Percentiles rank a stretch among this genome's conserved stretches.
Evolutionary conservation across 1,284 basidiomycete species (phyloP).

Genomic region (Rhizoctonia solani): DNA sequence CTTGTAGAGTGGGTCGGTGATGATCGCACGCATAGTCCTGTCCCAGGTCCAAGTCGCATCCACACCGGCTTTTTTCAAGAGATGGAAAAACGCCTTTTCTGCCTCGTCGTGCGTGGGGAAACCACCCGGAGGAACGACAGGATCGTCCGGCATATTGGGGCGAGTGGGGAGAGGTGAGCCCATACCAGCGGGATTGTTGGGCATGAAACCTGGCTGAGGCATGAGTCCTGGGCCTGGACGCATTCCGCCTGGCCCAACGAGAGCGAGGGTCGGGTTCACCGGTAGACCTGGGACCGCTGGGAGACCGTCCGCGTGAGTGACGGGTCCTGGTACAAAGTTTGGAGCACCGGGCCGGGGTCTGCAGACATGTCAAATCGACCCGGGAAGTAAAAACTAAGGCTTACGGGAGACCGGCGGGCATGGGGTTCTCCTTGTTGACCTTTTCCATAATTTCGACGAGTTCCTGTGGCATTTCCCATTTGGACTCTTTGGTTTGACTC

Average conservation of each 20-base stretch:
- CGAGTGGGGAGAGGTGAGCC: conserved; percentile 63
- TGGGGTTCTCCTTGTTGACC: conserved; percentile 70
- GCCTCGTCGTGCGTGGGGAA: conserved; percentile 87
- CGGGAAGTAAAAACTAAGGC: not conserved
- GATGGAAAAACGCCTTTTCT: conserved; percentile 89
- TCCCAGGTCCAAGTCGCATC: conserved; percentile 97
- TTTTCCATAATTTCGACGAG: conserved; percentile 77
- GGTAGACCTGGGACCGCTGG: conserved; percentile 31
- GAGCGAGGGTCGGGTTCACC: conserved; percentile 13
- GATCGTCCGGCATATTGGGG: conserved; percentile 80
- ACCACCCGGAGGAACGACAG: conserved; percentile 83
- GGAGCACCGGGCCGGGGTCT: conserved; percentile 22
- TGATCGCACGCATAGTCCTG: conserved; percentile 94
- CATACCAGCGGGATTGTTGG: not conserved
- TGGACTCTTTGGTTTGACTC: conserved; percentile 85
- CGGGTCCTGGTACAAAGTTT: conserved; percentile 24
- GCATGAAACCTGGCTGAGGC: conserved; percentile 27
- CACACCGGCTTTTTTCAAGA: conserved; percentile 86
- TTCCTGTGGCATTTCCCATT: conserved; percentile 95
- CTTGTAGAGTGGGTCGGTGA: conserved; percentile 97
- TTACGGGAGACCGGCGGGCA: conserved; percentile 33
- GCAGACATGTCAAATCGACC: not conserved
- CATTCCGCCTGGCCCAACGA: conserved; percentile 29
- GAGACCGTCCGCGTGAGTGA: conserved; percentile 16
- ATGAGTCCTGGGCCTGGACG: conserved; percentile 38